Evolutionary conservation across 768 basidiomycete genomes (phyloP).

Genomic region (Cytidiella melzeri): DNA sequence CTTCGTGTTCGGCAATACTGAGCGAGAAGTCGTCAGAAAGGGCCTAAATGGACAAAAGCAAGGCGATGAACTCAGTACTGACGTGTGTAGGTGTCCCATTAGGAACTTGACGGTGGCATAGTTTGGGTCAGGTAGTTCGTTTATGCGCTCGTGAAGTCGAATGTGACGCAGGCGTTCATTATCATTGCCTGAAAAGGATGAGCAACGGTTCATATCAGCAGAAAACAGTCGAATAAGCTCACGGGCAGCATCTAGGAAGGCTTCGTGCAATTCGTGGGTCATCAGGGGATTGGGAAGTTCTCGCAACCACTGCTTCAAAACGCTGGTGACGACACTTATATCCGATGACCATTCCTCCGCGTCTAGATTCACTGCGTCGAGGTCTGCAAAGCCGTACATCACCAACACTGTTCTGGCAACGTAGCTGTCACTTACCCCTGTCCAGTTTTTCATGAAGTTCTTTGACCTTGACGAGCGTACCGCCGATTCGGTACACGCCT

Average conservation of each 20-base stretch:
- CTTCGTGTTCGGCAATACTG: conserved; percentile 71
- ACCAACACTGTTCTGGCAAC: background rate
- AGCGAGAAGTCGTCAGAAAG: background rate
- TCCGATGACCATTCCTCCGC: conserved; percentile 88
- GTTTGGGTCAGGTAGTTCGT: conserved; percentile 97
- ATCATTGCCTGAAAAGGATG: conserved; percentile 59
- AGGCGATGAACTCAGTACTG: conserved; percentile 18
- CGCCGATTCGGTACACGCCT: conserved; percentile 92
- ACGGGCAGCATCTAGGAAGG: conserved; percentile 96
- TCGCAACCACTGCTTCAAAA: conserved; percentile 91
- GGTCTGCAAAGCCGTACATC: conserved; percentile 39
- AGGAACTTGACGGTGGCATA: conserved; percentile 96
- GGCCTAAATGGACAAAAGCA: conserved; percentile 1
- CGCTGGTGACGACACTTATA: conserved; percentile 94
- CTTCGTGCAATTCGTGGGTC: conserved; percentile 77
- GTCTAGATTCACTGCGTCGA: conserved; percentile 84
- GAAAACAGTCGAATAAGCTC: conserved; percentile 27
- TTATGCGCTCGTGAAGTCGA: conserved; percentile 92
- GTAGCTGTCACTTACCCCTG: conserved; percentile 48
- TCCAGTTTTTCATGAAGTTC: conserved; percentile 81
- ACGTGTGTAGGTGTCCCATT: conserved; percentile 91
- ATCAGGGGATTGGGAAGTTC: conserved; percentile 93
- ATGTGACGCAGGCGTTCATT: conserved; percentile 95
- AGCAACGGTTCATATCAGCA: background rate
- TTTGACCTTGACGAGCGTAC: conserved; percentile 81